A percentile compares a stretch with the other conserved stretches of the same genome.
phyloP scores from a whole-genome alignment of 225 moss, liverwort and hornwort species.

The Climacium dendroides region DNA sequence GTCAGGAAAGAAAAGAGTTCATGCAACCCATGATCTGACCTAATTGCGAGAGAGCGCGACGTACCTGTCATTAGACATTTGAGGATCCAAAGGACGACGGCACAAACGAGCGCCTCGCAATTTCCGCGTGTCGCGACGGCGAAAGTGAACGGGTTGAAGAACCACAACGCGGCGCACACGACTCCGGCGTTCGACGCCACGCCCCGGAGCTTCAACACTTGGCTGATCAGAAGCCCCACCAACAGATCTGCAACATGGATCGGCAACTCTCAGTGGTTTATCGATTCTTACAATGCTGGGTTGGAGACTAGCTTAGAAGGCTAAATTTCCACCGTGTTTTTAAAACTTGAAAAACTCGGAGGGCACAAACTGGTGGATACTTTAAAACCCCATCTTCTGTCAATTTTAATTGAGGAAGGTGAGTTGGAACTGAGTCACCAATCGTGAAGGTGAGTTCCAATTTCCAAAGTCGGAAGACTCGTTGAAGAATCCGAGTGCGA shows the following conservation, averaged over 20 bases:
- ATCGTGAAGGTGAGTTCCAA: neutral
- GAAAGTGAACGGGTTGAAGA: conserved; percentile 97
- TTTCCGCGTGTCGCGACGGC: conserved; percentile 96
- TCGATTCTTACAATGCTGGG: neutral
- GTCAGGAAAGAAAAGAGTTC: neutral
- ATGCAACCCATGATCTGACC: neutral
- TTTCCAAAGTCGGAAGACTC: too few species aligned
- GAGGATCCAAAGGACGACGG: conserved; percentile 73
- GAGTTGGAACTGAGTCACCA: neutral
- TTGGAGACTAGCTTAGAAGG: neutral
- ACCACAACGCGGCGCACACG: conserved; percentile 62
- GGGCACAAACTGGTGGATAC: neutral
- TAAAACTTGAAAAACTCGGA: neutral
- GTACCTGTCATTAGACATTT: conserved; percentile 87
- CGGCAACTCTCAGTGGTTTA: neutral
- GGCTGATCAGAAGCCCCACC: conserved; percentile 61
- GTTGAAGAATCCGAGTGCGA: neutral
- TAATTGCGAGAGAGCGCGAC: neutral
- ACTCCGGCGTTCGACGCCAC: conserved; percentile 34
- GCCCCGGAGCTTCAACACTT: conserved; percentile 57
- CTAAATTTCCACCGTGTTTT: too few species aligned
- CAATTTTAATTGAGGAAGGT: neutral
- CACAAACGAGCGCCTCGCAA: conserved; percentile 88
- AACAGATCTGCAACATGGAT: conserved; percentile 62
- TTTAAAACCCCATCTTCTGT: neutral